These are phyloP conservation scores for Aspergillus pseudotamarii DNA, from an alignment of 2,329 filamentous ascomycete genomes.

Conservation along the genomic window DNA sequence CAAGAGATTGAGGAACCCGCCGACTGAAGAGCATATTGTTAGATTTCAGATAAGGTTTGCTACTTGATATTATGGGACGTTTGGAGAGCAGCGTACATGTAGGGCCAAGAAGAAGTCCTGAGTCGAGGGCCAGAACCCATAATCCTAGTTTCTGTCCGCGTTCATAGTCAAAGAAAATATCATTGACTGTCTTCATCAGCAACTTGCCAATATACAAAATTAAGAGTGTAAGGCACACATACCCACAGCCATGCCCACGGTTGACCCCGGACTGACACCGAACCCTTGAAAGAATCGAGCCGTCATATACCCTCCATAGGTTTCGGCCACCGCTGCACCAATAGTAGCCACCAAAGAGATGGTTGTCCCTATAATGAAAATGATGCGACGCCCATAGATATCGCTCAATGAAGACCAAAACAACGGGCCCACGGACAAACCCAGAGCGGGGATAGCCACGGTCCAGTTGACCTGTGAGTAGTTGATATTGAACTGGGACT, in stretches of 20 bases:
- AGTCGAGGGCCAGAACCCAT: slow-evolving; percentile 60
- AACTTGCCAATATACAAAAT: too few relatives aligned
- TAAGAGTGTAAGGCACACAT: background rate
- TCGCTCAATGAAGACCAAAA: slow-evolving; percentile 55
- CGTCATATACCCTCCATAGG: slow-evolving; percentile 58
- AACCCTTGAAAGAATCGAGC: slow-evolving; percentile 62
- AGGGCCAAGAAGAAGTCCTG: slow-evolving; percentile 54
- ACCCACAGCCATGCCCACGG: slow-evolving; percentile 57
- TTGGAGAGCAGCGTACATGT: slow-evolving; percentile 38
- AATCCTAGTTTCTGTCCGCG: slow-evolving; percentile 58
- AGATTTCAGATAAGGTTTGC: background rate
- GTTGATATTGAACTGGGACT: slow-evolving; percentile 49
- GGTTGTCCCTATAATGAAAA: slow-evolving; percentile 51
- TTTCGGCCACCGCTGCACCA: slow-evolving; percentile 44
- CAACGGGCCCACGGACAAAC: slow-evolving; percentile 55
- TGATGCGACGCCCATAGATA: slow-evolving; percentile 55
- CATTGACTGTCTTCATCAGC: slow-evolving; percentile 43
- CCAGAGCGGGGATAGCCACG: slow-evolving; percentile 55
- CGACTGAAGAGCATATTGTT: slow-evolving; percentile 37
- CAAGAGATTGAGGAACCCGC: slow-evolving; percentile 55
- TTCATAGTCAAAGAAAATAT: slow-evolving; percentile 61
- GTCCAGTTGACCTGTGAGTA: slow-evolving; percentile 58
- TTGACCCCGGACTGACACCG: slow-evolving; percentile 57
- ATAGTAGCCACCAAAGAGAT: slow-evolving; percentile 48
- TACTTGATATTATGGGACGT: too few relatives aligned